Base-by-base conservation (phyloP, 768 basidiomycete genomes). In the Suillus variegatus region DNA sequence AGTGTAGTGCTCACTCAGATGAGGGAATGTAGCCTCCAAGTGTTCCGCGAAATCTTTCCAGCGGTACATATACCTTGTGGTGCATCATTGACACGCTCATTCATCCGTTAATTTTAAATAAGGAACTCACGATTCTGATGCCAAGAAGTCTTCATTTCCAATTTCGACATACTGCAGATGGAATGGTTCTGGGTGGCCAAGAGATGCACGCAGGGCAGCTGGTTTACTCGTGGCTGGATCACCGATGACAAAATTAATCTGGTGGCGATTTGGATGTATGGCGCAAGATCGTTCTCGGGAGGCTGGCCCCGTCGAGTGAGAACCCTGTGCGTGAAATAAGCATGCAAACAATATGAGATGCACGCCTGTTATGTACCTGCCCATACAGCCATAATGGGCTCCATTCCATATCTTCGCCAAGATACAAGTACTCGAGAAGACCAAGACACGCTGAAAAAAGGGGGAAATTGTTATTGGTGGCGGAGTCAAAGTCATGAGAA, bases 191-290 rank as follows among this genome's bases (percentile, higher is more conserved):
- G 84, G 81, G 55, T 81, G 86, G 22, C 87, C 88, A 12, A 86
- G 75, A 2, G 85, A 84, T 18, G 86, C 83, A 2, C 88, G 82
- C 22, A 85, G 73, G n/a, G 85, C 82, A 62, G 82, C 84, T 84
- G 49, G 72, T 61, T 77, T 74, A 64, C 82, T 86, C 49, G 78
- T 82, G 9, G 75, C 66, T 16, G 82, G 75, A 65, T 86, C 81
- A 3, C 87, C 88, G 20, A 88, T 81, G 14, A 82, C 86, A 66
- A 88, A 89, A 70, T 87, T 85, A 66, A 88, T 86, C 81, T 88
- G 86, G 66, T 86, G n/a, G n/a, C 82, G 35, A 82, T 81, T 1
- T 87, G 82, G 46, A 89, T 85, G 68, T 82, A 86, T 0, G 84
- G 82, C 2, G 71, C 77, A 20, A 87, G 76, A 18, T 74, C 72